Base-by-base conservation (phyloP, 2,329 filamentous ascomycete genomes). In the Aspergillus neoniger region DNA sequence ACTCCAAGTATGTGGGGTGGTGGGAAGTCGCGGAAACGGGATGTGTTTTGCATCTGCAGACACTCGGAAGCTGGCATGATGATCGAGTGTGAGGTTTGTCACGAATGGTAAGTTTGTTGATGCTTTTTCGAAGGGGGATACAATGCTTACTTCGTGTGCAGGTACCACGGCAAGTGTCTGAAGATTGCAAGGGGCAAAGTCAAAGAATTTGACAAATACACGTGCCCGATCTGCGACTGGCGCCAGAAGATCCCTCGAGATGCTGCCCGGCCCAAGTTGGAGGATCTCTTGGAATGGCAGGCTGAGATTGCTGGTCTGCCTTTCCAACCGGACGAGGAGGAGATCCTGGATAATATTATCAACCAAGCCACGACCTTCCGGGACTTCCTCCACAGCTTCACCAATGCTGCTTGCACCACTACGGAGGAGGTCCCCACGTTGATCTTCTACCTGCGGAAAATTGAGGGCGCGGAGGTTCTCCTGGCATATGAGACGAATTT, bases 31-130 rank as follows among this genome's bases (percentile, higher is more conserved):
- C 75, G 72, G 58, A 81, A 85, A 81, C 72, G 87, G 79, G 93
- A 98, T 73, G 94, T 98, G 0, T 99, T 98, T 75, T 99, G 95
- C 76, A 96, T 99, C 67, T 99, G 95, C 78, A 88, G 95, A 61
- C 91, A 89, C 64, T 86, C 92, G 6, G 95, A 99, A 77, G 92
- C 94, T 39, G 95, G 95, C 55, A 96, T 98, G 90, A 99, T 99
- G 95, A 98, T 99, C 69, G 95, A 99, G 77, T 99, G 95, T 74
- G 95, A 98, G 74, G 83, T 97, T 41, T 99, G 95, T 77, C 94
- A 97, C 71, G 95, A 99, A 80, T 99, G 95, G 95, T 93, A 76
- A 81, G 88, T 81, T 19, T 28, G 41, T 5, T 53, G 7, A 7
- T 19, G 48, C 1, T 25, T 17, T n/a, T 30, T 9, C 28, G 4